Percentiles rank a stretch among this genome's conserved stretches.
Conservation (phyloP, 2,329 filamentous ascomycete genomes). For the Fusarium phyllophilum region DNA sequence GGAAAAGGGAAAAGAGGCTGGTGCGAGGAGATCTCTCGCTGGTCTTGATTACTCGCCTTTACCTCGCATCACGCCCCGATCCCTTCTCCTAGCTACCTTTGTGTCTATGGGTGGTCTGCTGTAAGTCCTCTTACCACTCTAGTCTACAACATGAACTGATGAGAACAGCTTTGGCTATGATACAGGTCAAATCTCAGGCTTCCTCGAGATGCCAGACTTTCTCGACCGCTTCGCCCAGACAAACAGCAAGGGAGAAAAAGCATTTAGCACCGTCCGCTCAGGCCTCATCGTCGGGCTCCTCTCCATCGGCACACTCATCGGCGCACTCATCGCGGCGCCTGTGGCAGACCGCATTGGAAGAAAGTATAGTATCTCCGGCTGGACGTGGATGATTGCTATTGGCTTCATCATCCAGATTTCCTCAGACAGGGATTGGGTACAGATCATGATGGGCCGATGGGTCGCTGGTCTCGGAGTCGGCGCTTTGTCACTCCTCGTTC, state of each 20-base stretch:
- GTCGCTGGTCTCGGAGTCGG: constrained; percentile 75
- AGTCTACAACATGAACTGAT: background rate
- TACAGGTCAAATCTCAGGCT: constrained; percentile 66
- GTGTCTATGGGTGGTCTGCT: constrained; percentile 59
- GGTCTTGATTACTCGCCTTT: constrained; percentile 58
- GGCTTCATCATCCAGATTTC: constrained; percentile 76
- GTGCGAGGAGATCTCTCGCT: constrained; percentile 48
- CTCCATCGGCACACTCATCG: constrained; percentile 69
- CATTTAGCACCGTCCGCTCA: constrained; percentile 64
- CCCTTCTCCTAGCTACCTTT: constrained; percentile 52
- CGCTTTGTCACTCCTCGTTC: constrained; percentile 70
- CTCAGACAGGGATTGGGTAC: constrained; percentile 66
- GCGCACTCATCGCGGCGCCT: constrained; percentile 68
- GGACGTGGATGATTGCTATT: constrained; percentile 68
- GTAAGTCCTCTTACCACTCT: constrained; percentile 39
- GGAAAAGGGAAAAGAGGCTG: constrained; percentile 46
- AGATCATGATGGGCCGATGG: constrained; percentile 72
- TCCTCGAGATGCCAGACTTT: constrained; percentile 68
- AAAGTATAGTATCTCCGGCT: constrained; percentile 69
- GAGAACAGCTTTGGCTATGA: constrained; percentile 55
- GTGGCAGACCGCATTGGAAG: constrained; percentile 74
- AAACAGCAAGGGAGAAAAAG: constrained; percentile 50
- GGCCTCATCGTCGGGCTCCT: constrained; percentile 69
- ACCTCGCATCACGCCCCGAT: constrained; percentile 51
- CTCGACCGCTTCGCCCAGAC: constrained; percentile 60